These are phyloP conservation scores for Spizellomyces punctatus DNA, from an alignment of 192 early-diverging fungal species.

Conservation along the genomic window DNA sequence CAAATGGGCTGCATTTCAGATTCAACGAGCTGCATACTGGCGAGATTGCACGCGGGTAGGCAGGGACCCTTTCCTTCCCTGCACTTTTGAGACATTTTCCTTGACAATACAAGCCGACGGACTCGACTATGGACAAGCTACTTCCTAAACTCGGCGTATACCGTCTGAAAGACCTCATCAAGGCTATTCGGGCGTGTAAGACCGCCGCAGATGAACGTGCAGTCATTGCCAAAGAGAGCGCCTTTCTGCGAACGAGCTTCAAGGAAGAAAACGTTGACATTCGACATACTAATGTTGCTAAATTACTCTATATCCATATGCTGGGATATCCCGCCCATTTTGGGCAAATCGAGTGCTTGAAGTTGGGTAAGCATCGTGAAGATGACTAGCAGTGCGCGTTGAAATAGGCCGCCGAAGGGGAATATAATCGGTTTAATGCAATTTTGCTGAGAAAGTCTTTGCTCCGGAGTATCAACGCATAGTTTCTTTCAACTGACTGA, in stretches of 20 bases:
- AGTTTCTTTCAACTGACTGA: too few species aligned
- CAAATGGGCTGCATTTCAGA: too few species aligned
- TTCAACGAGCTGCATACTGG: too few species aligned
- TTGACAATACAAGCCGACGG: too few species aligned
- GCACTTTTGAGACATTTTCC: too few species aligned
- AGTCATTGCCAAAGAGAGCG: slow-evolving; percentile 95
- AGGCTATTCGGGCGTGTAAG: slow-evolving; percentile 94
- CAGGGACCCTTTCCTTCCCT: too few species aligned
- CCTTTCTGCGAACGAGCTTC: slow-evolving; percentile 94
- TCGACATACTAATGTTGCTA: slow-evolving; percentile 92
- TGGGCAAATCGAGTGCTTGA: slow-evolving; percentile 99
- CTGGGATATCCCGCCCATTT: slow-evolving; percentile 98
- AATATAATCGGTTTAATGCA: too few species aligned
- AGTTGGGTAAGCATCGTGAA: slow-evolving; percentile 61
- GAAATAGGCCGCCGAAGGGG: too few species aligned
- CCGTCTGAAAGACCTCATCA: slow-evolving; percentile 89
- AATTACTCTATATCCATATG: slow-evolving; percentile 98
- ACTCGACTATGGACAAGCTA: slow-evolving; percentile 31
- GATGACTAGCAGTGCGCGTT: background rate
- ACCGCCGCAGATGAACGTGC: slow-evolving; percentile 98
- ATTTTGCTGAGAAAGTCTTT: too few species aligned
- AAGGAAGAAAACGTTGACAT: slow-evolving; percentile 92
- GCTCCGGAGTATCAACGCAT: too few species aligned
- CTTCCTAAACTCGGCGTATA: slow-evolving; percentile 39
- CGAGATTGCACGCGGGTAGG: too few species aligned